Conservation (phyloP, 2,329 filamentous ascomycete genomes). For the Fusarium nanum region DNA sequence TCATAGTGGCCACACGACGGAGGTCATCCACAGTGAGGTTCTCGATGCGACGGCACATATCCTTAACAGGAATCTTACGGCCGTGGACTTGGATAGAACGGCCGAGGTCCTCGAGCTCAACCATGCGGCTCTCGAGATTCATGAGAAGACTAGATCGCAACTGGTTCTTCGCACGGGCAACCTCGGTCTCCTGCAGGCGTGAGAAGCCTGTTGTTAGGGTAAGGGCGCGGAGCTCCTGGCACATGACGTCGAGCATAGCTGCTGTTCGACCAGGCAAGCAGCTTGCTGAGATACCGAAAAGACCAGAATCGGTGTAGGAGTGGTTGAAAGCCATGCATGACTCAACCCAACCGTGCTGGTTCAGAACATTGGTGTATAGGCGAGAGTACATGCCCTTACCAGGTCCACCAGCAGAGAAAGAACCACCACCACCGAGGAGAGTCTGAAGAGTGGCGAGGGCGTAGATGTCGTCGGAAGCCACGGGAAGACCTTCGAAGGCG, state of each 20-base stretch:
- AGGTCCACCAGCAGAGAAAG: constrained; percentile 94
- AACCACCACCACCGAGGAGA: constrained; percentile 93
- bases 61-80: constrained; percentile 86
- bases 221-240: constrained; percentile 84
- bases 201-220: constrained; percentile 80
- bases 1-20: constrained; percentile 79
- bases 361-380: constrained; percentile 96
- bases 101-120: constrained; percentile 95
- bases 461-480: constrained; percentile 93
- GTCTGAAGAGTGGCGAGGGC: constrained; percentile 95
- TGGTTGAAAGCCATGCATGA: constrained; percentile 97
- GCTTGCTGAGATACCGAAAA: constrained; percentile 92
- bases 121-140: constrained; percentile 98
- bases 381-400: constrained; percentile 99
- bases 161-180: constrained; percentile 96
- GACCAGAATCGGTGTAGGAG: constrained; percentile 92
- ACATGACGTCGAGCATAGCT: constrained; percentile 94
- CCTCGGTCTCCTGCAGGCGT: constrained; percentile 79
- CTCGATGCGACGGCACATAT: constrained; percentile 93
- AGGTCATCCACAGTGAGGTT: constrained; percentile 83
- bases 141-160: constrained; percentile 89
- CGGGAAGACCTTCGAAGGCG: constrained; percentile 93
- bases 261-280: constrained; percentile 83
- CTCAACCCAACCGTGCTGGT: constrained; percentile 98
- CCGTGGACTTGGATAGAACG: constrained; percentile 98